Conservation (phyloP, 2,329 filamentous ascomycete genomes). For the Xylaria sp. region DNA sequence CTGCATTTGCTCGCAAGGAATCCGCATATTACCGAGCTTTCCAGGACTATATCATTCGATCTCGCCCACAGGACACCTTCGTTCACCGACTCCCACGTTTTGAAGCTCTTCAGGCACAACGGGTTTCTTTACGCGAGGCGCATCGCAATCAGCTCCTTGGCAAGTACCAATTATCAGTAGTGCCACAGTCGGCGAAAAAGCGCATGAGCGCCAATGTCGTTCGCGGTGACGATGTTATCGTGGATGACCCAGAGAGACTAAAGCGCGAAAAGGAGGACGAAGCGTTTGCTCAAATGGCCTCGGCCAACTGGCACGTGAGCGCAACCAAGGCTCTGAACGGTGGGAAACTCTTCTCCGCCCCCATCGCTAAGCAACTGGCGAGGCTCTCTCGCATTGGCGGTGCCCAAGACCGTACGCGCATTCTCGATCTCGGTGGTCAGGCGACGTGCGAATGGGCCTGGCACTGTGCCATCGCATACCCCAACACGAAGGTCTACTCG, state of each 20-base stretch:
- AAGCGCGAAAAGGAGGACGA: slow-evolving; percentile 81
- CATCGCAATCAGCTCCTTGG: slow-evolving; percentile 86
- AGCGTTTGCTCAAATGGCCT: slow-evolving; percentile 76
- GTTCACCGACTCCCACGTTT: slow-evolving; percentile 86
- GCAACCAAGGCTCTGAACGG: slow-evolving; percentile 70
- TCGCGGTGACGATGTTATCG: slow-evolving; percentile 73
- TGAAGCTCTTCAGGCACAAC: slow-evolving; percentile 86
- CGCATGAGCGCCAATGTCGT: slow-evolving; percentile 77
- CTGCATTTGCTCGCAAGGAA: slow-evolving; percentile 67
- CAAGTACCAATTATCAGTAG: slow-evolving; percentile 80
- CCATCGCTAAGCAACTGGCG: slow-evolving; percentile 70
- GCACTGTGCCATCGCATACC: slow-evolving; percentile 88
- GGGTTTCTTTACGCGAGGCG: slow-evolving; percentile 75
- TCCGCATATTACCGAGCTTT: slow-evolving; percentile 91
- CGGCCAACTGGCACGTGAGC: slow-evolving; percentile 69
- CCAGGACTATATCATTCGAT: slow-evolving; percentile 74
- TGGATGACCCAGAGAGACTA: slow-evolving; percentile 70
- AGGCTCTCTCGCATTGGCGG: slow-evolving; percentile 63
- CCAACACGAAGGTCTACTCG: slow-evolving; percentile 86
- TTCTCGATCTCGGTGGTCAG: slow-evolving; percentile 89
- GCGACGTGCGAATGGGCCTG: slow-evolving; percentile 93
- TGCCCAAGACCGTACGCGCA: slow-evolving; percentile 64
- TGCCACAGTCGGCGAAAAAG: slow-evolving; percentile 75
- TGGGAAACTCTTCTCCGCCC: slow-evolving; percentile 71
- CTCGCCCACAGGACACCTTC: slow-evolving; percentile 78